Evolutionary conservation across 768 basidiomycete species (phyloP).

Genomic region (Tricholoma sp.): DNA sequence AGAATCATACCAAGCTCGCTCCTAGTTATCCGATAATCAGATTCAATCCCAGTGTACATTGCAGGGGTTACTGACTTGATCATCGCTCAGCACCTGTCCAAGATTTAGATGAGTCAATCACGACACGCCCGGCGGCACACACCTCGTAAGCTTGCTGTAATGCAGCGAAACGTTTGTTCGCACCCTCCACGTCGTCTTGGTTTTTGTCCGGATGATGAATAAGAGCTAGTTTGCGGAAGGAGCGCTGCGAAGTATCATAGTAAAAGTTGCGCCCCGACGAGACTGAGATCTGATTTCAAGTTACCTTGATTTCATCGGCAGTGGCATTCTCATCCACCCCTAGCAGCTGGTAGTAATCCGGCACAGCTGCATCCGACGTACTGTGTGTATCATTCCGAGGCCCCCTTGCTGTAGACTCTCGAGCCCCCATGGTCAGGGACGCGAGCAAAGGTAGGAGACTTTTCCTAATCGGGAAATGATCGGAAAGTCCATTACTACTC

Average conservation of each 20-base stretch:
- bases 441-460: background rate
- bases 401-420: constrained; percentile 49
- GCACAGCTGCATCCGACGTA: constrained; percentile 17
- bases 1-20: constrained; percentile 97
- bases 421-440: constrained; percentile 53
- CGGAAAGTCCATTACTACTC: background rate
- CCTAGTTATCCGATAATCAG: constrained; percentile 50
- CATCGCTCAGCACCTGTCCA: constrained; percentile 81
- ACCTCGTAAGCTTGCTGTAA: constrained; percentile 97
- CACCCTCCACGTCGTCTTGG: constrained; percentile 69
- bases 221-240: constrained; percentile 81
- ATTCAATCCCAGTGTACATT: constrained; percentile 4
- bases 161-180: constrained; percentile 81
- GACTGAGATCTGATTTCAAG: background rate
- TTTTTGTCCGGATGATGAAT: constrained; percentile 91
- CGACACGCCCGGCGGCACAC: constrained; percentile 14
- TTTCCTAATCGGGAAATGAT: constrained; percentile 12
- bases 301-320: constrained; percentile 83
- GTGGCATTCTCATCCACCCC: constrained; percentile 79
- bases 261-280: too few relatives aligned
- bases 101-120: constrained; percentile 1
- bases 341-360: constrained; percentile 81
- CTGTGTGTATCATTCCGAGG: constrained; percentile 7
- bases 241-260: constrained; percentile 42
- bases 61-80: constrained; percentile 59